Evolutionary conservation across 2,329 filamentous ascomycete genomes (phyloP), one percentile per base, ranked within the genome.

Genomic region (Ophiostoma sp.): DNA sequence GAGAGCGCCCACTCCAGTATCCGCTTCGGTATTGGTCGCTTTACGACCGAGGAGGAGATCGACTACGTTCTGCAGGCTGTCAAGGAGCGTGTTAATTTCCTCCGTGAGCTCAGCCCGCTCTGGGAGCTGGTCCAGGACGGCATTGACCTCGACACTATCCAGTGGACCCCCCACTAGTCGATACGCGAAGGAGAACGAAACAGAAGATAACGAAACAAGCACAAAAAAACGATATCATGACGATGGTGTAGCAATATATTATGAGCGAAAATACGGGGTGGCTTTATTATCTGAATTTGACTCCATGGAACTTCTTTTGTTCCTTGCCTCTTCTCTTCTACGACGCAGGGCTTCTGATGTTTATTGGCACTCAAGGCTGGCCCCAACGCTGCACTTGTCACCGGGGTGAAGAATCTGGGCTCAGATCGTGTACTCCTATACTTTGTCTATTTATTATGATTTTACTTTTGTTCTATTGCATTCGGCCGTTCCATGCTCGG

Each of bases 111-210:
- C 73, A 97, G 93, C 77, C 95, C 95, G 52, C 81, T 99, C 69
- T 99, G 95, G 95, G 95, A 99, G 80, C 81, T 99, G 72, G 95
- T 99, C 12, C 95, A 99, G 80, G 95, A 99, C 78, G 95, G 95
- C 16, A 87, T 99, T 72, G 95, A 97, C 76, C 81, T 99, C 73
- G 91, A 96, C 79, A 97, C 92, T 60, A 99, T 99, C 75, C 89
- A 99, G 80, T 99, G 95, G 95, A 96, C 91, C 77, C 93, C 97
- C 82, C 95, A 99, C 79, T 98, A 68, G 58, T 49, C 36, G 16
- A 38, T 7, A n/a, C 16, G 41, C 52, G 0, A 8, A 66, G 41
- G 14, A 27, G n/a, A 42, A 41, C 49, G 12, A 60, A 45, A 40
- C 36, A 14, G 27, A 60, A 68, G 76, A 72, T 68, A 73, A 52